Conservation (phyloP, 176 grass and related monocot genomes). For the Miscanthus lutarioriparius region DNA sequence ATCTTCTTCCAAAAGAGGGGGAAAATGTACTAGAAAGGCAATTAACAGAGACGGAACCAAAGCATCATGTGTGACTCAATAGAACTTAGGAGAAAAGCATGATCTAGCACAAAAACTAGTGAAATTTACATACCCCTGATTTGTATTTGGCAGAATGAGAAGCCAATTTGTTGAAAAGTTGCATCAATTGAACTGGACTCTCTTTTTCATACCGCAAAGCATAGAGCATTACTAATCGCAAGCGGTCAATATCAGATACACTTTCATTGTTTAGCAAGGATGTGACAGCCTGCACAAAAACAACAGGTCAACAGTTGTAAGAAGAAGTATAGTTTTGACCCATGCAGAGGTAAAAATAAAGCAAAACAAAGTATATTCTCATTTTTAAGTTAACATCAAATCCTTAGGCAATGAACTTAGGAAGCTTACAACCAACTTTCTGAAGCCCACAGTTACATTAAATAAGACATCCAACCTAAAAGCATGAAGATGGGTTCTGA, state of each 20-base stretch:
- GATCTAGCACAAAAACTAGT: conserved; percentile 33
- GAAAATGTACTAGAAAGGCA: neutral
- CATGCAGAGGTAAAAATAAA: conserved; percentile 1
- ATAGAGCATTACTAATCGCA: conserved; percentile 85
- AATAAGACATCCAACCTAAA: neutral
- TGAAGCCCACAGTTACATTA: neutral
- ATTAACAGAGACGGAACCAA: neutral
- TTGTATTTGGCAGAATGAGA: conserved; percentile 96
- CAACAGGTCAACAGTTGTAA: conserved; percentile 25
- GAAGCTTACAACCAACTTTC: neutral
- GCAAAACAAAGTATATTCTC: conserved; percentile 8
- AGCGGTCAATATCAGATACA: conserved; percentile 84
- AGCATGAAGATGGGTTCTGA: conserved; percentile 1
- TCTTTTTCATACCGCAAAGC: conserved; percentile 98
- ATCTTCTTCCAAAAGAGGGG: neutral
- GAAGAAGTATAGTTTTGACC: conserved; percentile 14
- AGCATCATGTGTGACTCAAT: conserved; percentile 19
- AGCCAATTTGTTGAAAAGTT: conserved; percentile 98
- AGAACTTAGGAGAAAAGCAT: conserved; percentile 18
- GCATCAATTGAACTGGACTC: conserved; percentile 99
- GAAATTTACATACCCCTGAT: conserved; percentile 70
- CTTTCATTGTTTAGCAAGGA: conserved; percentile 90
- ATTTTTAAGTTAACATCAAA: neutral
- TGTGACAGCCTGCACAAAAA: conserved; percentile 67
- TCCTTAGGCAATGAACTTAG: neutral